These are phyloP conservation scores for Aquilaria malaccensis DNA, from an alignment of 345 rosid genomes.

Conservation along the genomic window DNA sequence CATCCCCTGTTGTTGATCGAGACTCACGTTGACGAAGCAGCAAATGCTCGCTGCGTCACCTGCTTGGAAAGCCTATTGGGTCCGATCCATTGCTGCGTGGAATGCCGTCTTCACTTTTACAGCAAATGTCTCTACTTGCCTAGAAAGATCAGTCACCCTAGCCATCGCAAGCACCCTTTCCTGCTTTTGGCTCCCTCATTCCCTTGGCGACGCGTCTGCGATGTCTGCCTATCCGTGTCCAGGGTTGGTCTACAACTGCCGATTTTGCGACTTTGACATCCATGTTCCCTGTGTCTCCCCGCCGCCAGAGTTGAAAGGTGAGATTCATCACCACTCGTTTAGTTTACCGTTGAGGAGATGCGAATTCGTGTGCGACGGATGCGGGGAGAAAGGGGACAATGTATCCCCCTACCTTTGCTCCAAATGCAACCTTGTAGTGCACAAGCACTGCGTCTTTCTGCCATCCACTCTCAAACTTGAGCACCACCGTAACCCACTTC, in stretches of 20 bases:
- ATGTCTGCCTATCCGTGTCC: conserved; percentile 7
- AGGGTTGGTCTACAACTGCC: conserved; percentile 15
- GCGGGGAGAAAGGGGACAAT: background rate
- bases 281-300: background rate
- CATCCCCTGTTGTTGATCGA: background rate
- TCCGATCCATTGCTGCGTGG: conserved; percentile 9
- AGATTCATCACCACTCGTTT: conserved; percentile 9
- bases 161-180: conserved; percentile 24
- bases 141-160: conserved; percentile 7
- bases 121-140: conserved; percentile 13
- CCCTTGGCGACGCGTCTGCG: background rate
- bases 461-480: background rate
- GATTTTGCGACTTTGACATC: conserved; percentile 13
- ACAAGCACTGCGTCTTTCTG: background rate
- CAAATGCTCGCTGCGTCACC: conserved; percentile 1
- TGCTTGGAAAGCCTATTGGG: conserved; percentile 10
- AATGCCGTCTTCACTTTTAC: conserved; percentile 19
- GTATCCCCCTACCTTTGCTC: background rate
- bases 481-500: conserved; percentile 9
- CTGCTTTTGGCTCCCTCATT: background rate
- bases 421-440: background rate
- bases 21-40: background rate
- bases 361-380: conserved; percentile 6
- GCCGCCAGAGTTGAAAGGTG: background rate
- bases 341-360: background rate